Evolutionary conservation across 805 yeast genomes (phyloP), one percentile per base, ranked within the genome.

Genomic region (Scheffersomyces lignosus): DNA sequence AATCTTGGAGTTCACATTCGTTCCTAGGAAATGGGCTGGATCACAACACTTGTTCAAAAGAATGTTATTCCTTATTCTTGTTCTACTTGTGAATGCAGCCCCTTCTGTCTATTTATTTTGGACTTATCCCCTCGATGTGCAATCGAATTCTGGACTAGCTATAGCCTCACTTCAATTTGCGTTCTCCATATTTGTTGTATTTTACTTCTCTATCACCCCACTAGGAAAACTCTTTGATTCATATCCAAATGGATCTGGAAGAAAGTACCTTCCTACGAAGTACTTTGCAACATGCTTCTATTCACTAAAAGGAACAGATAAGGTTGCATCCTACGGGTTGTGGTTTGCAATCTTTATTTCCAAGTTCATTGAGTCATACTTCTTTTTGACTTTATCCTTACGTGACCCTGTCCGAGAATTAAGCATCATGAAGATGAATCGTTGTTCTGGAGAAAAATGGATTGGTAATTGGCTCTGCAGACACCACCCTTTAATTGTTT

Each of bases 1-100:
- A 0, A 1, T 79, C 0, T 67, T 77, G 22, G 95, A 87, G 55
- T 64, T 68, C 29, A 33, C 63, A 0, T 84, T 81, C 56, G 82
- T 86, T 18, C 93, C 95, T 4, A 64, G 93, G 43, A 64, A 66
- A 28, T 84, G 83, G 81, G 77, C 85, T 0, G 95, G 93, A 0
- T 80, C 88, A 5, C 80, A 73, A 38, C 80, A 84, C 2, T 54
- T 85, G 3, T 38, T 69, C 1, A 64, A 64, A 37, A 70, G 88
- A 41, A 43, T 81, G 17, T 4, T 65, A 0, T 48, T 77, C 2
- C 57, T 80, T 8, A 1, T 69, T 0, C 10, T 70, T 0, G 51
- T 79, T 12, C 63, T 83, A 3, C 9, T 69, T 0, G 16, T 77
- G 3, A 76, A 75, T 43, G 47, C 71, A 3, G 52, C 62, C 0